Conservation (phyloP, 1,284 basidiomycete species). For the Fomitopsis palustris region DNA sequence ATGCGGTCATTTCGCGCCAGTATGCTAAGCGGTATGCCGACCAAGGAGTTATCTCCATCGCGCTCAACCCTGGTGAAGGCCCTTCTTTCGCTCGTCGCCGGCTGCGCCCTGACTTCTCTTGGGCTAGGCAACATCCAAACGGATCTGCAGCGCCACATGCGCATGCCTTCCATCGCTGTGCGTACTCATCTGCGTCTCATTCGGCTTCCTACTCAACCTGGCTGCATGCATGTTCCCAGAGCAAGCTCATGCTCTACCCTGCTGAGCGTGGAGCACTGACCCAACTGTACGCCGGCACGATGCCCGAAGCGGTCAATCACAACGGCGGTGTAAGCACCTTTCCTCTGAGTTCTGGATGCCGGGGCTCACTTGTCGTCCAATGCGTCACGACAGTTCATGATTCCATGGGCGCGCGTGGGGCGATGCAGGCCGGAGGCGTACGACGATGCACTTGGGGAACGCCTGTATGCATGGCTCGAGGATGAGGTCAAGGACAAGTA, state of each 20-base stretch:
- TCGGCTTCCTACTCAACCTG: too few species aligned
- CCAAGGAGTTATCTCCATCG: conserved; percentile 46
- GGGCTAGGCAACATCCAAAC: conserved; percentile 13
- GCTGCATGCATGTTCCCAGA: not conserved
- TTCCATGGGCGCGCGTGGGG: conserved; percentile 34
- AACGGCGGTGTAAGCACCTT: conserved; percentile 19
- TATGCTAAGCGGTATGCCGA: conserved; percentile 45
- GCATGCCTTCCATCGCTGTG: conserved; percentile 1
- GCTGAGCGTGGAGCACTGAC: conserved; percentile 19
- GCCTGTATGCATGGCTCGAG: conserved; percentile 34
- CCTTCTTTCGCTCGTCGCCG: not conserved
- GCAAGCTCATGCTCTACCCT: conserved; percentile 11
- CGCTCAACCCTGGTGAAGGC: conserved; percentile 36
- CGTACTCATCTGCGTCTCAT: too few species aligned
- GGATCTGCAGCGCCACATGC: conserved; percentile 7
- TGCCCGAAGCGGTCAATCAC: conserved; percentile 18
- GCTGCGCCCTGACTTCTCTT: not conserved
- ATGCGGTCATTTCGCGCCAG: conserved; percentile 44
- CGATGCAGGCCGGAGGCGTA: conserved; percentile 19
- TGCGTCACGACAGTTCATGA: conserved; percentile 26
- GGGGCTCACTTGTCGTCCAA: not conserved
- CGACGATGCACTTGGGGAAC: conserved; percentile 27
- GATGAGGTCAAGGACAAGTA: not conserved
- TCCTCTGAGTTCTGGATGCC: not conserved
- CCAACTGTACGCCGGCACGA: conserved; percentile 23